Evolutionary conservation across 1,284 basidiomycete species (phyloP).

Genomic region (Trametes hirsuta): DNA sequence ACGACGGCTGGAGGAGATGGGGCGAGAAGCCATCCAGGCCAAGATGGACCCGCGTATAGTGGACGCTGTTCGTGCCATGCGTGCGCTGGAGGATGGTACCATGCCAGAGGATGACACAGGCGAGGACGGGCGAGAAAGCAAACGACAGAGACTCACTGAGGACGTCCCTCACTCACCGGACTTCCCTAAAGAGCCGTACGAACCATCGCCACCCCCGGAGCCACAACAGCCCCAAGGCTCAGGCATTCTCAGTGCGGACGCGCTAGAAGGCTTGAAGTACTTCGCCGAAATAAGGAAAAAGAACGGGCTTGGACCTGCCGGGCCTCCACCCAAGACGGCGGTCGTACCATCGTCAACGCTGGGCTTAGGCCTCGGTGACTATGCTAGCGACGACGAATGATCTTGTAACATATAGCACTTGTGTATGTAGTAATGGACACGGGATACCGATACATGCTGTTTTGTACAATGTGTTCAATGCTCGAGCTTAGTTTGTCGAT

Average conservation of each 20-base stretch:
- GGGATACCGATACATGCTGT: slow-evolving; percentile 20
- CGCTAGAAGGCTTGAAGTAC: slow-evolving; percentile 84
- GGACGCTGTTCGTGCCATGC: slow-evolving; percentile 81
- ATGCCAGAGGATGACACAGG: slow-evolving; percentile 44
- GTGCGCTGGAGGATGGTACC: slow-evolving; percentile 85
- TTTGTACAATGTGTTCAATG: slow-evolving; percentile 8
- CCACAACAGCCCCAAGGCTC: slow-evolving; percentile 37
- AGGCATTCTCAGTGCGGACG: slow-evolving; percentile 77
- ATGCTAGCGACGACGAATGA: slow-evolving; percentile 75
- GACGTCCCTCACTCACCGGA: too few relatives aligned
- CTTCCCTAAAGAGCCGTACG: slow-evolving; percentile 40
- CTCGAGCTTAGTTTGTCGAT: slow-evolving; percentile 1
- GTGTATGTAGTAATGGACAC: slow-evolving; percentile 21
- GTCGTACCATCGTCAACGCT: slow-evolving; percentile 37
- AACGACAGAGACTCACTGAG: slow-evolving; percentile 36
- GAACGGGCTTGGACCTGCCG: slow-evolving; percentile 40
- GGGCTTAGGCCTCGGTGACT: slow-evolving; percentile 65
- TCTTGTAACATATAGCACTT: slow-evolving; percentile 13
- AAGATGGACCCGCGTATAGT: slow-evolving; percentile 85
- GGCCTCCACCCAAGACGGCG: slow-evolving; percentile 33
- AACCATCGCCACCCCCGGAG: slow-evolving; percentile 18
- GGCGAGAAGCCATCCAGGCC: slow-evolving; percentile 82
- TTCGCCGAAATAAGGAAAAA: slow-evolving; percentile 80
- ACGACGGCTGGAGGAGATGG: slow-evolving; percentile 77
- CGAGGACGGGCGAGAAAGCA: slow-evolving; percentile 37